phyloP scores from a whole-genome alignment of 495 filamentous ascomycete species.

The Cenococcum geophilum region DNA sequence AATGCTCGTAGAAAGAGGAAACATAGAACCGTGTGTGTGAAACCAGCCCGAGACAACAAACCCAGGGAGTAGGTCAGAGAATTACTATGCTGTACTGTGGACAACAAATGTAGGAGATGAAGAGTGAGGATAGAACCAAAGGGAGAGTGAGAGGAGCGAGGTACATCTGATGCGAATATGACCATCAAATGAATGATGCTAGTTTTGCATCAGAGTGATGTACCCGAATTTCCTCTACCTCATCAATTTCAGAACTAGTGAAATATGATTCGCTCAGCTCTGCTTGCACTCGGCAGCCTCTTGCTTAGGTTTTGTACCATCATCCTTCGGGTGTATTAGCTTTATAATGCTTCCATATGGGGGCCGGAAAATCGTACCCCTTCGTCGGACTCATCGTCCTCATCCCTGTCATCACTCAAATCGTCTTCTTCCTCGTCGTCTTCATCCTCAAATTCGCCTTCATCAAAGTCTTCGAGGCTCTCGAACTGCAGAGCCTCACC shows the following conservation, averaged over 20 bases:
- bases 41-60: not conserved
- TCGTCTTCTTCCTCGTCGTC: slow-evolving; percentile 94
- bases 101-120: not conserved
- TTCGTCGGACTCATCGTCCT: slow-evolving; percentile 86
- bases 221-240: not conserved
- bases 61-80: not conserved
- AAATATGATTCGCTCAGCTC: slow-evolving; percentile 55
- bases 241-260: not conserved
- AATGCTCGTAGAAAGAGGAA: not conserved
- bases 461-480: slow-evolving; percentile 79
- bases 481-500: slow-evolving; percentile 97
- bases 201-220: not conserved
- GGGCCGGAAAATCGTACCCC: slow-evolving; percentile 59
- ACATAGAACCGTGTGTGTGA: not conserved
- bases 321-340: slow-evolving; percentile 59
- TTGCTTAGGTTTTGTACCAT: slow-evolving; percentile 93
- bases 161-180: not conserved
- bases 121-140: not conserved
- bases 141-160: not conserved
- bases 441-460: slow-evolving; percentile 77
- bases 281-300: slow-evolving; percentile 99
- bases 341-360: not conserved
- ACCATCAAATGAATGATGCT: not conserved
- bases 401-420: slow-evolving; percentile 74
- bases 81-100: not conserved